Conservation (phyloP, 768 basidiomycete genomes). For the Thelephora ganbajun region DNA sequence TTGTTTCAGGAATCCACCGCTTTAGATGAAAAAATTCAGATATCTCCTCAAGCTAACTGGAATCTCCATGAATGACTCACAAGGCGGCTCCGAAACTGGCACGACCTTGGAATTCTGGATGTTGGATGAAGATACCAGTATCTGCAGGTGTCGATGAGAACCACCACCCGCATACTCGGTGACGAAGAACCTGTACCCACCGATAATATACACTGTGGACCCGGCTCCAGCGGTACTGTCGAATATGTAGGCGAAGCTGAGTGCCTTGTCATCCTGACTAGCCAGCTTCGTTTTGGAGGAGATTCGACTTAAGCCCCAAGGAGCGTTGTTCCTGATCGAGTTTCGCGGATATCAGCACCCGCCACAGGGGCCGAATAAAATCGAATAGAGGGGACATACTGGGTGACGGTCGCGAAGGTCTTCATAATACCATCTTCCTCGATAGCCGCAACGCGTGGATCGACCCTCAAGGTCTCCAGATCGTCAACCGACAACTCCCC, state of each 20-base stretch:
- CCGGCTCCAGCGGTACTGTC: conserved; percentile 18
- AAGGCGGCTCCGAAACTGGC: background rate
- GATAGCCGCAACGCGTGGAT: conserved; percentile 11
- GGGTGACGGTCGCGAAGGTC: conserved; percentile 6
- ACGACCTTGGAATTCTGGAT: background rate
- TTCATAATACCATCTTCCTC: conserved; percentile 10
- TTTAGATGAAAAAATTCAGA: background rate
- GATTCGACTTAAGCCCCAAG: conserved; percentile 13
- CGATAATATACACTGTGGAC: conserved; percentile 30
- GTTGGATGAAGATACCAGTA: conserved; percentile 10
- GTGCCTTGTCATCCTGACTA: conserved; percentile 4
- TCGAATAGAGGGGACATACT: conserved; percentile 5
- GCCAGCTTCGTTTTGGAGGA: conserved; percentile 5
- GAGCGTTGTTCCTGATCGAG: conserved; percentile 8
- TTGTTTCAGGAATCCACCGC: conserved; percentile 32
- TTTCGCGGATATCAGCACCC: background rate
- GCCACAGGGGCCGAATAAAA: background rate
- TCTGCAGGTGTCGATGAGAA: background rate
- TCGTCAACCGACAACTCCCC: conserved; percentile 7
- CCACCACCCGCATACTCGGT: background rate
- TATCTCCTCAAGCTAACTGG: background rate
- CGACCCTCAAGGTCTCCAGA: conserved; percentile 9
- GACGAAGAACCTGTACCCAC: conserved; percentile 7
- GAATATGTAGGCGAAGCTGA: conserved; percentile 14
- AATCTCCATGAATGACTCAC: background rate